phyloP scores from a whole-genome alignment of 176 grass and related monocot species.

The Aegilops speltoides region DNA sequence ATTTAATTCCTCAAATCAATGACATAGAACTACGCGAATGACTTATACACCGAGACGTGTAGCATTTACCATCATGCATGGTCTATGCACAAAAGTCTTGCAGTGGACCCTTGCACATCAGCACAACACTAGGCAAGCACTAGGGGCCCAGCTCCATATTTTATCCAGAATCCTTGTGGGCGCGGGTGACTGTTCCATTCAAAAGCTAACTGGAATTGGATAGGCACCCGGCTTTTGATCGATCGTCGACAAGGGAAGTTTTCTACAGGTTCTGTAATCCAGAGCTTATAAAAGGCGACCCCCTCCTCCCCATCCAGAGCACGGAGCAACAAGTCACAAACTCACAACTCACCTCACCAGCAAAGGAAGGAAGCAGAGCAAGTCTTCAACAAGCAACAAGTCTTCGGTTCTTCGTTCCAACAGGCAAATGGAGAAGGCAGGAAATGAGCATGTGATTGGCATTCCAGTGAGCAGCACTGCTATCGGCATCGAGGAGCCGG shows the following conservation, averaged over 20 bases:
- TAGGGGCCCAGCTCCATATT: conserved; percentile 19
- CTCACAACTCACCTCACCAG: conserved; percentile 15
- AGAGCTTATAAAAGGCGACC: conserved; percentile 60
- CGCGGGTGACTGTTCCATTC: conserved; percentile 53
- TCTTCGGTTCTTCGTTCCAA: background rate
- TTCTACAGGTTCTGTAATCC: background rate
- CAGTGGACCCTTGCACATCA: conserved; percentile 35
- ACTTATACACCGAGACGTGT: no score
- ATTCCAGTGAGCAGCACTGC: conserved; percentile 68
- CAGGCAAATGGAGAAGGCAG: conserved; percentile 40
- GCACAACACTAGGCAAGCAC: conserved; percentile 19
- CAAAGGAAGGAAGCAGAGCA: conserved; percentile 32
- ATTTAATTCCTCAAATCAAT: no score
- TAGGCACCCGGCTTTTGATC: conserved; percentile 28
- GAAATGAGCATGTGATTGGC: conserved; percentile 58
- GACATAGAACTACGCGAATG: no score
- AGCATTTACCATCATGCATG: no score
- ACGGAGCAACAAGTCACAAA: background rate
- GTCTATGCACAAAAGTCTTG: background rate
- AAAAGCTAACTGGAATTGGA: conserved; percentile 36
- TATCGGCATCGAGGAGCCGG: conserved; percentile 57
- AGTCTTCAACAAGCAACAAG: background rate
- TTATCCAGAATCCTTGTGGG: conserved; percentile 29
- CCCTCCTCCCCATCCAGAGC: conserved; percentile 23
- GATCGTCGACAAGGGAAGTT: background rate